Conservation (phyloP, 345 rosid species). For the Rhodomyrtus tomentosa region DNA sequence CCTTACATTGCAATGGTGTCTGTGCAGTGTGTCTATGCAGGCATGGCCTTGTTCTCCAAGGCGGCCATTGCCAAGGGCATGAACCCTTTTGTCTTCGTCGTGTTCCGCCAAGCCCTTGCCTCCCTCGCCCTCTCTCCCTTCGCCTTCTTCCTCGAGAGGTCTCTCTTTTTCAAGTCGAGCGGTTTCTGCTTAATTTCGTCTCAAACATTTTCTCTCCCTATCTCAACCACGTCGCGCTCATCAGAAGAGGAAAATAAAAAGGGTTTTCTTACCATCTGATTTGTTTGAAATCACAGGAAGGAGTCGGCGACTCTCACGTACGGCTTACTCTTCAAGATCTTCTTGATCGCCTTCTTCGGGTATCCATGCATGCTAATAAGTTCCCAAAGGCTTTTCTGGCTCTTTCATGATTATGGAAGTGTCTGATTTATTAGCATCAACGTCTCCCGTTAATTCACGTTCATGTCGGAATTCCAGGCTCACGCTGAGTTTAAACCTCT, state of each 20-base stretch:
- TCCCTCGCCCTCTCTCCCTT: conserved; percentile 52
- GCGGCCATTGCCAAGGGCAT: conserved; percentile 63
- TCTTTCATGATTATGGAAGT: background rate
- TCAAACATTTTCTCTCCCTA: background rate
- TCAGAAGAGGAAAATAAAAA: background rate
- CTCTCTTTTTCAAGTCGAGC: background rate
- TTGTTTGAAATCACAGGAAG: conserved; percentile 17
- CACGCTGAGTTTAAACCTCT: conserved; percentile 58
- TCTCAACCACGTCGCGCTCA: background rate
- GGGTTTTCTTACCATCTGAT: background rate
- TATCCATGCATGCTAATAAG: background rate
- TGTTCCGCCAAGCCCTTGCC: conserved; percentile 78
- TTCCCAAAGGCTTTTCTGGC: background rate
- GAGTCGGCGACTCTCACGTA: conserved; percentile 30
- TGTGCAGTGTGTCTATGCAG: conserved; percentile 56
- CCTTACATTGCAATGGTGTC: conserved; percentile 54
- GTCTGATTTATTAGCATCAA: background rate
- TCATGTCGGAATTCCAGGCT: conserved; percentile 31
- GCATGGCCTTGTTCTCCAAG: conserved; percentile 76
- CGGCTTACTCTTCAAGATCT: conserved; percentile 31
- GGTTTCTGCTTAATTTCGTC: background rate
- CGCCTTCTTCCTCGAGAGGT: conserved; percentile 77
- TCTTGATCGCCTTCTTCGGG: conserved; percentile 41
- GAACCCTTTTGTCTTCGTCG: conserved; percentile 68
- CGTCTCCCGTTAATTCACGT: background rate